Evolutionary conservation across 257 asterid genomes (phyloP), one percentile per base, ranked within the genome.

Genomic region (Nicotiana undulata): DNA sequence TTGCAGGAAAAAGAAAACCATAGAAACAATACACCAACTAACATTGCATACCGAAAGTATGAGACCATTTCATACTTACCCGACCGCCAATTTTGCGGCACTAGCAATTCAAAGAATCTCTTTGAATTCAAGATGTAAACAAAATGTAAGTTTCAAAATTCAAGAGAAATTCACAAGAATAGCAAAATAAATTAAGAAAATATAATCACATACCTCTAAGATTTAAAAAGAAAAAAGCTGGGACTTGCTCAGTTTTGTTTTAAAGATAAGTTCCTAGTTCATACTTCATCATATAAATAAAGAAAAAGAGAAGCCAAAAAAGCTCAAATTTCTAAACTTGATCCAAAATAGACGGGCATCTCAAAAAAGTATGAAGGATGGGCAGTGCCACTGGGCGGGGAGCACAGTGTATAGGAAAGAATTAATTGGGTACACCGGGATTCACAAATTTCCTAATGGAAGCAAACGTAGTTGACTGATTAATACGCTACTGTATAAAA

Each of bases 311-410:
- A 55, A 55, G 61, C 24, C 24, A 55, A 6, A 55, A 17, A 77
- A 7, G 26, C 72, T 77, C 70, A 56, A 77, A 59, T 37, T 24
- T 60, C 72, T 12, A 77, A 32, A 77, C 81, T 32, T 22, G 74
- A 77, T 77, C 81, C 81, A 59, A 60, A 77, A 37, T 9, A 37
- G 59, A 63, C 56, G 81, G 70, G 34, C 66, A 34, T 59, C 78
- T 72, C 7, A 26, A 49, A 49, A 32, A 1, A 72, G n/a, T 44
- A 16, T 49, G 61, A 72, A 46, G 40, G 60, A 74, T 74, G 78
- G 61, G 78, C 28, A n/a, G 9, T 22, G 2, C 15, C 17, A 26
- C 1, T 18, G 37, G 53, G 61, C 66, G 52, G 53, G 8, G 44
- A 55, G 49, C 13, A 9, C 9, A 22, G 65, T 60, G 32, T 28